A percentile compares a stretch with the other conserved stretches of the same genome.
Conservation (phyloP, 306 rosid species). For the Trifolium pratense region DNA sequence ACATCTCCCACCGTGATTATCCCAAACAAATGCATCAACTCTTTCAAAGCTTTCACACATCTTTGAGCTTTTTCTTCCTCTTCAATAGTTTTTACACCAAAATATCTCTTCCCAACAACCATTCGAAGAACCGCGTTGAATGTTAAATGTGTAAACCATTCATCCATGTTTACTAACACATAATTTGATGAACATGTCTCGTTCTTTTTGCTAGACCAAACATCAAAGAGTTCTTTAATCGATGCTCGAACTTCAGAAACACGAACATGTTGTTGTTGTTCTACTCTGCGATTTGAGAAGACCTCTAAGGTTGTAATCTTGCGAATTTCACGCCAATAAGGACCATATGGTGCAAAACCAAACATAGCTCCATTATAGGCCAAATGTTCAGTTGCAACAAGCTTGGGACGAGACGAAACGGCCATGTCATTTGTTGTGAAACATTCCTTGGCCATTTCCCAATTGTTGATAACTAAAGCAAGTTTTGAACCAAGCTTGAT, state of each 20-base stretch:
- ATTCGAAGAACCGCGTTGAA: conserved; percentile 36
- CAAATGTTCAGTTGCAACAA: not conserved
- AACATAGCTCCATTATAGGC: conserved; percentile 3
- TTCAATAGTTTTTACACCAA: not conserved
- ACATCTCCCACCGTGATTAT: conserved; percentile 26
- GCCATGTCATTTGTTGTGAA: conserved; percentile 41
- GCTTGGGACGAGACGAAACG: conserved; percentile 38
- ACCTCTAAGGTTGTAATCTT: not conserved
- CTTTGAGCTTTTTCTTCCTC: conserved; percentile 2
- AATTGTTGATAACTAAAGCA: conserved; percentile 31
- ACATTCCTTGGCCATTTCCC: conserved; percentile 46
- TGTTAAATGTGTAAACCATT: conserved; percentile 24
- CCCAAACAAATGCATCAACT: conserved; percentile 6
- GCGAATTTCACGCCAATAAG: not conserved
- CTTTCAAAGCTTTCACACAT: not conserved
- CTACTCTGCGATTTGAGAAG: conserved; percentile 1
- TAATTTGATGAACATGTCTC: not conserved
- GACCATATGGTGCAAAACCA: not conserved
- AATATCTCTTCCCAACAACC: conserved; percentile 18
- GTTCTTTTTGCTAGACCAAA: conserved; percentile 3
- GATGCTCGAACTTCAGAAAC: conserved; percentile 22
- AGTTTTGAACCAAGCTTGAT: conserved; percentile 30
- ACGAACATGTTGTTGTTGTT: conserved; percentile 7
- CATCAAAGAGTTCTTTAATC: conserved; percentile 29
- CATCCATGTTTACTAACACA: conserved; percentile 35